Conservation (phyloP, 345 rosid species). For the Corymbia maculata region DNA sequence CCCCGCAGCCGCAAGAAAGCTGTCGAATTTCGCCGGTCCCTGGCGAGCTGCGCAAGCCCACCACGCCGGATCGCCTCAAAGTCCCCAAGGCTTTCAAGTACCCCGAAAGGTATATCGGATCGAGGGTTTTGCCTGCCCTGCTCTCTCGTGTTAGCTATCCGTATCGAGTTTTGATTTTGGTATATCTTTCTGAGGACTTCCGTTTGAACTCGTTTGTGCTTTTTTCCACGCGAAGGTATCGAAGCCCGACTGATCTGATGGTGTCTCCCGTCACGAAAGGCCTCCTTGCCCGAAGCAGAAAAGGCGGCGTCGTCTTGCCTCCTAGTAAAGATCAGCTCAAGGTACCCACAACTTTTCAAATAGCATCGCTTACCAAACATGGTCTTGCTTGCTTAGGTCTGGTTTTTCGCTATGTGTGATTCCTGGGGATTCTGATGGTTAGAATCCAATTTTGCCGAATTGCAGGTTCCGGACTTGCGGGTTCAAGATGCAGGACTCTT, state of each 20-base stretch:
- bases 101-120: constrained; percentile 51
- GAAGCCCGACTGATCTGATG: constrained; percentile 86
- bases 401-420: background rate
- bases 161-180: background rate
- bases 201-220: background rate
- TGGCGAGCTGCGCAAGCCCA: constrained; percentile 27
- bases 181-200: background rate
- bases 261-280: constrained; percentile 79
- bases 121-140: background rate
- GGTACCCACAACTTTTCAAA: constrained; percentile 11
- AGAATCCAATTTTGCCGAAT: background rate
- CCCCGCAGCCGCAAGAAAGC: constrained; percentile 13
- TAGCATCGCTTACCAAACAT: background rate
- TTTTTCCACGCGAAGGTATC: constrained; percentile 27
- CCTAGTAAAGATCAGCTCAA: constrained; percentile 44
- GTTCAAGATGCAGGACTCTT: constrained; percentile 15
- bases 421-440: background rate
- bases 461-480: constrained; percentile 16
- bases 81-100: constrained; percentile 66
- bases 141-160: background rate
- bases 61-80: constrained; percentile 57
- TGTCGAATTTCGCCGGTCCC: background rate
- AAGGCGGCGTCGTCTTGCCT: constrained; percentile 44
- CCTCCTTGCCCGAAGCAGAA: constrained; percentile 68
- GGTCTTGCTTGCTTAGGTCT: background rate